Conservation (phyloP, 306 rosid genomes). For the Luffa acutangula region DNA sequence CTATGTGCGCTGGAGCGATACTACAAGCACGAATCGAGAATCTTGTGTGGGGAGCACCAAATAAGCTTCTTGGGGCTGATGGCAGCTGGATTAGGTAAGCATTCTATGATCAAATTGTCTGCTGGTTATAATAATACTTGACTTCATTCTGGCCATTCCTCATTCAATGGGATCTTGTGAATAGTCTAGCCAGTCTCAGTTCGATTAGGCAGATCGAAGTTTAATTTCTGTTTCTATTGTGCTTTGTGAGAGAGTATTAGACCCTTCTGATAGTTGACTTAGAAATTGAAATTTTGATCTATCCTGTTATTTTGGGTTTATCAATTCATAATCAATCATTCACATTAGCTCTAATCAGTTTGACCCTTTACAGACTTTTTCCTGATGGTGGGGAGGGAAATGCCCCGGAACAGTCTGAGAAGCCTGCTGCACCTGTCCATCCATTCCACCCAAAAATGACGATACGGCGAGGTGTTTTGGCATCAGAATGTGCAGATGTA, state of each 20-base stretch:
- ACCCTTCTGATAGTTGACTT: not conserved
- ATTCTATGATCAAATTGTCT: not conserved
- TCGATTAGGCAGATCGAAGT: not conserved
- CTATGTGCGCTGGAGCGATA: conserved; percentile 99
- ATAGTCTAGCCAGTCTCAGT: not conserved
- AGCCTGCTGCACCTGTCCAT: conserved; percentile 68
- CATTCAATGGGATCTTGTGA: not conserved
- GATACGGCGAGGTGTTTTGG: conserved; percentile 65
- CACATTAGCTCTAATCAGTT: not conserved
- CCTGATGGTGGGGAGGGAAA: conserved; percentile 50
- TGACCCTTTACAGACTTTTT: conserved; percentile 44
- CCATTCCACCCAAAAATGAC: conserved; percentile 89
- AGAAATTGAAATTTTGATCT: not conserved
- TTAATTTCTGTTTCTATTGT: not conserved
- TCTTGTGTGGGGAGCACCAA: conserved; percentile 98
- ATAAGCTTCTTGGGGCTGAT: conserved; percentile 98
- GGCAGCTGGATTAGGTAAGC: conserved; percentile 97
- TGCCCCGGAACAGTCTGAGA: conserved; percentile 31
- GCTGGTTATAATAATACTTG: not conserved
- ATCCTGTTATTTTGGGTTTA: not conserved
- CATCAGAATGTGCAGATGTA: conserved; percentile 63
- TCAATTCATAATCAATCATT: not conserved
- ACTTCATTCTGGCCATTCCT: not conserved
- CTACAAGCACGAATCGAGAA: conserved; percentile 73
- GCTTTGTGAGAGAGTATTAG: not conserved